A percentile compares a stretch with the other conserved stretches of the same genome.
These are phyloP conservation scores for Calamus simplicifolius DNA, from an alignment of 176 grass and related monocot species.

Conservation along the genomic window DNA sequence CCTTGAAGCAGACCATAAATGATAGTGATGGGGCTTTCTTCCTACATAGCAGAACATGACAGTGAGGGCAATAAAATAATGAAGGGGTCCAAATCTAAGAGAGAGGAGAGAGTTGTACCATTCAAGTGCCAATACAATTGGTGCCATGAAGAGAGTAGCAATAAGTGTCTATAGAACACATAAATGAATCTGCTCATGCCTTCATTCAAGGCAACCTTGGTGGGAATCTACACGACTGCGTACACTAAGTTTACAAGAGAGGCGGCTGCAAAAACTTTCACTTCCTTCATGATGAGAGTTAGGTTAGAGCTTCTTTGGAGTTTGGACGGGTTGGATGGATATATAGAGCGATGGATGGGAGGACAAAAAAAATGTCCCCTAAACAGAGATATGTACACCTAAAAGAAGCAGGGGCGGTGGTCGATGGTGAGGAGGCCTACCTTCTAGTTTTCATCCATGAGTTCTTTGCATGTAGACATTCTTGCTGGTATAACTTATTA, in stretches of 20 bases:
- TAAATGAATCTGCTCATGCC: constrained; percentile 65
- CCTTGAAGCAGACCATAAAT: constrained; percentile 35
- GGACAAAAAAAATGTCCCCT: too few species aligned
- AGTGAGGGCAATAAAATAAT: too few species aligned
- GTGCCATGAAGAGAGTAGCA: constrained; percentile 43
- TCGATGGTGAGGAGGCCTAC: too few species aligned
- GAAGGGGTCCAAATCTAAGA: too few species aligned
- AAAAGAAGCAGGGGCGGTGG: too few species aligned
- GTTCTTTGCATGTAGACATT: too few species aligned
- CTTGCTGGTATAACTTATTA: too few species aligned
- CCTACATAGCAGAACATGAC: constrained; percentile 14
- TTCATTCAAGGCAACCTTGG: constrained; percentile 44
- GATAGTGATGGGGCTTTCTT: constrained; percentile 47
- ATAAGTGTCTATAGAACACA: constrained; percentile 65
- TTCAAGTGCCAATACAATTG: constrained; percentile 39
- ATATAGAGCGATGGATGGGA: too few species aligned
- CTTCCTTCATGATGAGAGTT: constrained; percentile 10
- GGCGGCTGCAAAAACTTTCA: constrained; percentile 27
- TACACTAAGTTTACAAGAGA: constrained; percentile 56
- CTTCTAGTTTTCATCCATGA: too few species aligned
- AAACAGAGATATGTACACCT: too few species aligned
- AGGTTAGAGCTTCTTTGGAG: too few species aligned
- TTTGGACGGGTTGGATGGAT: too few species aligned
- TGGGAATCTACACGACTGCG: constrained; percentile 47
- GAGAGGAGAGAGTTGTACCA: constrained; percentile 18